Evolutionary conservation across 2,329 filamentous ascomycete genomes (phyloP), one percentile per base, ranked within the genome.

Genomic region (Furcasterigmium furcatum): DNA sequence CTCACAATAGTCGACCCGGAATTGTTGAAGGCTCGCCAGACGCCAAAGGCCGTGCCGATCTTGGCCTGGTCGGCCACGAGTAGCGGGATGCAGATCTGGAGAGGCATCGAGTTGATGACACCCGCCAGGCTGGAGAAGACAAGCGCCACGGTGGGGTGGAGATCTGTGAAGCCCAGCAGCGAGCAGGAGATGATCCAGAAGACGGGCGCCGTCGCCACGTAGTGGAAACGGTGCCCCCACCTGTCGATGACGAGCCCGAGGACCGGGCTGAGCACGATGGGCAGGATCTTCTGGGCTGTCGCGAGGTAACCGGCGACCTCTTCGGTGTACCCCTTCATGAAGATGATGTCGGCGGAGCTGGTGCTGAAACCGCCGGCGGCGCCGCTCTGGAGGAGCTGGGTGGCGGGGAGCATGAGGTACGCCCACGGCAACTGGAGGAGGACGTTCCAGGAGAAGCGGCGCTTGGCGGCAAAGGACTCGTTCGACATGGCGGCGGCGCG

Each of bases 141-240:
- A 21, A 57, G 45, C 0, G 55, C 52, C n/a, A 44, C 55, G 1
- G 45, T 41, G 4, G 54, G 55, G 21, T 58, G 54, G 2, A 46
- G 48, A 5, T 55, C 38, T 1, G 53, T 53, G 38, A 57, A 55
- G 5, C 55, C 55, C 10, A 57, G 29, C n/a, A 55, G 40, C 2
- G 52, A 52, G 35, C 46, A 50, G 4, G 53, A 50, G 18, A 53
- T 44, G 30, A 58, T 53, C 22, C 45, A 58, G 1, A 55, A 34
- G 3, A 58, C 36, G 10, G 54, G 55, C 2, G 55, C 55, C 9
- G 45, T 16, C 5, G 52, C 55, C 8, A 57, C 53, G 19, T 50
- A 50, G 25, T 58, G 54, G 27, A 58, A 58, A 2, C 54, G 48
- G 25, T 57, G 53, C 0, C 54, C 50, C n/a, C 57, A 58, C 43